Evolutionary conservation across 192 early-diverging fungal species (phyloP).

Genomic region (Entomortierella lignicola): DNA sequence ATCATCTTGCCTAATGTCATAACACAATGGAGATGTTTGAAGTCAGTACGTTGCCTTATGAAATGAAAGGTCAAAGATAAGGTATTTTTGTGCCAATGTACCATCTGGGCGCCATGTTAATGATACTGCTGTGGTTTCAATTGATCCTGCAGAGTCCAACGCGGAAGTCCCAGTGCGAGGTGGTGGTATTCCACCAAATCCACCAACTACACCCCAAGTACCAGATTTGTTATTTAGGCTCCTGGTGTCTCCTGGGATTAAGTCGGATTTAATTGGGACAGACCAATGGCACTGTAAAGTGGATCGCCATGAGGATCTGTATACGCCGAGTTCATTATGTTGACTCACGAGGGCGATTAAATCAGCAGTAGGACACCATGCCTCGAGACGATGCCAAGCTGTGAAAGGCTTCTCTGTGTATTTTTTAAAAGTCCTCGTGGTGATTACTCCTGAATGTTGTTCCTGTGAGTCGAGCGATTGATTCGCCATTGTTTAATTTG

Average conservation of each 20-base stretch:
- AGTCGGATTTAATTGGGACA: background rate
- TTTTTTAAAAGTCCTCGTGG: slow-evolving; percentile 5
- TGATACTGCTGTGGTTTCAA: slow-evolving; percentile 17
- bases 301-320: slow-evolving; percentile 39
- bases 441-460: background rate
- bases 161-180: background rate
- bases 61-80: background rate
- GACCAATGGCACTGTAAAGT: slow-evolving; percentile 42
- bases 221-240: background rate
- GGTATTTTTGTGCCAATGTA: background rate
- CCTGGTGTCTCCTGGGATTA: background rate
- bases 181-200: background rate
- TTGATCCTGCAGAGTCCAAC: background rate
- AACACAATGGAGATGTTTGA: background rate
- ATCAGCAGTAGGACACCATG: slow-evolving; percentile 40
- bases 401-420: slow-evolving; percentile 32
- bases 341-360: slow-evolving; percentile 30
- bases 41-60: background rate
- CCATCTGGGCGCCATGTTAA: slow-evolving; percentile 48
- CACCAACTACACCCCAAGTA: background rate
- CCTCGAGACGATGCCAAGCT: slow-evolving; percentile 8
- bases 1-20: slow-evolving; percentile 26
- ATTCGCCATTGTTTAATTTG: no score
- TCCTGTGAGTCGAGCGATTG: background rate
- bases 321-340: slow-evolving; percentile 36